A percentile compares a stretch with the other conserved stretches of the same genome.
phyloP scores from a whole-genome alignment of 140 eudicot genomes.

The Erigeron philadelphicus region DNA sequence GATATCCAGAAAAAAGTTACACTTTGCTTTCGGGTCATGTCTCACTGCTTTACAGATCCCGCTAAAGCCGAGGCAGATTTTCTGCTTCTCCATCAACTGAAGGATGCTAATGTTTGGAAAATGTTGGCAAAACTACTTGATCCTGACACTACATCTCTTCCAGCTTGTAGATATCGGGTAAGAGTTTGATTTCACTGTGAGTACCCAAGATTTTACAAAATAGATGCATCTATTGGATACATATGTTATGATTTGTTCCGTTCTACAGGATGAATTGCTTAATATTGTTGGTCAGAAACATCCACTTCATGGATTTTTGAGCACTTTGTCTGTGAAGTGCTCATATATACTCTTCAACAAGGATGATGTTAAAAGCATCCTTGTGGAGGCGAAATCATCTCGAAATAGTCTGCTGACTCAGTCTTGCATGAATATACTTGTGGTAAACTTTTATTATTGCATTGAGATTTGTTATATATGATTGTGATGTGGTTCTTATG shows the following conservation, averaged over 20 bases:
- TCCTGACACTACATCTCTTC: slow-evolving; percentile 53
- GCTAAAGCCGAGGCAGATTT: slow-evolving; percentile 76
- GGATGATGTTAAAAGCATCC: slow-evolving; percentile 81
- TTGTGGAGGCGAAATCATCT: slow-evolving; percentile 61
- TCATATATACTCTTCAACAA: slow-evolving; percentile 78
- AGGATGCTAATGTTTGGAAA: slow-evolving; percentile 84
- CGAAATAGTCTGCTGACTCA: slow-evolving; percentile 41
- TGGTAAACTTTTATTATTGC: slow-evolving; percentile 40
- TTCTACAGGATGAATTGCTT: slow-evolving; percentile 65
- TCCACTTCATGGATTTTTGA: slow-evolving; percentile 62
- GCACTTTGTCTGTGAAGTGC: slow-evolving; percentile 74
- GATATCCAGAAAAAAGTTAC: slow-evolving; percentile 66
- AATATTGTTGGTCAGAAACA: slow-evolving; percentile 75
- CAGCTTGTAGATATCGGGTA: slow-evolving; percentile 58
- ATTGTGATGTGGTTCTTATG: slow-evolving; percentile 15
- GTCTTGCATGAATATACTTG: slow-evolving; percentile 85
- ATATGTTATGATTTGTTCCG: not conserved
- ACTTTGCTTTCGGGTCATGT: slow-evolving; percentile 62
- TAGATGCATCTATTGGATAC: slow-evolving; percentile 1
- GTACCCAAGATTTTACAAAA: not conserved
- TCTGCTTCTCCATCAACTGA: slow-evolving; percentile 68
- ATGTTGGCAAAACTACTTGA: slow-evolving; percentile 55
- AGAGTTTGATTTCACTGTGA: slow-evolving; percentile 3
- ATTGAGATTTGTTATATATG: not conserved
- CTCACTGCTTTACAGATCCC: slow-evolving; percentile 76